Evolutionary conservation across 2,329 filamentous ascomycete species (phyloP).

Genomic region (Cadophora sp.): DNA sequence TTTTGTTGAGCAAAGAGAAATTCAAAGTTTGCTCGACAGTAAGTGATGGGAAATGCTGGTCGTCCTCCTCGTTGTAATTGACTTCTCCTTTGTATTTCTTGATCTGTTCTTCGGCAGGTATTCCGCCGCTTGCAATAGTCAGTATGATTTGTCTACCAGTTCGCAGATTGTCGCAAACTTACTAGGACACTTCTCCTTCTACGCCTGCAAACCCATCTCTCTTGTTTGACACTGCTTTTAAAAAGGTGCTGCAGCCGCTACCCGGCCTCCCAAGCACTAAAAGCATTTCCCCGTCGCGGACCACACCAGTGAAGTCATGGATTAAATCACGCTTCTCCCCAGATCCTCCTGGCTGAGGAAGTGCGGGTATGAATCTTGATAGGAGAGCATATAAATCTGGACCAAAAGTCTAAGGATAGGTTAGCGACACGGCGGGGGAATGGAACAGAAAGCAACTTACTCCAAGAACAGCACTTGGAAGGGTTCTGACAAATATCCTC

Average conservation of each 20-base stretch:
- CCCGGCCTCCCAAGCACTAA: slow-evolving; percentile 76
- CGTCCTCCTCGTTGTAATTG: slow-evolving; percentile 80
- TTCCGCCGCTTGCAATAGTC: slow-evolving; percentile 57
- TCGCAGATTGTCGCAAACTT: neutral
- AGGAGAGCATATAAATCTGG: slow-evolving; percentile 77
- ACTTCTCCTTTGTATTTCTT: slow-evolving; percentile 75
- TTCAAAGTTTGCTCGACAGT: slow-evolving; percentile 80
- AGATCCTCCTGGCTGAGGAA: slow-evolving; percentile 37
- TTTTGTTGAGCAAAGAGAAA: slow-evolving; percentile 79
- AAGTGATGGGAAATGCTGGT: slow-evolving; percentile 75
- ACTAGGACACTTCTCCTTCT: slow-evolving; percentile 71
- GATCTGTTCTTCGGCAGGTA: slow-evolving; percentile 70
- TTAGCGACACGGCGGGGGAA: slow-evolving; percentile 10
- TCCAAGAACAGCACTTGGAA: slow-evolving; percentile 76
- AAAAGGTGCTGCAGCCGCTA: slow-evolving; percentile 76
- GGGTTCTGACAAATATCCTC: slow-evolving; percentile 71
- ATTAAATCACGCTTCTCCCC: slow-evolving; percentile 54
- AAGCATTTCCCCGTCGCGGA: slow-evolving; percentile 75
- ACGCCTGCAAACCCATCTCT: slow-evolving; percentile 69
- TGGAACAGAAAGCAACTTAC: slow-evolving; percentile 30
- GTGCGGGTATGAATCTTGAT: slow-evolving; percentile 38
- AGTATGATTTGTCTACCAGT: neutral
- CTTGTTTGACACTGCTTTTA: slow-evolving; percentile 78
- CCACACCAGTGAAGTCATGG: slow-evolving; percentile 70
- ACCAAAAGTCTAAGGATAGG: slow-evolving; percentile 67